phyloP scores from a whole-genome alignment of 345 rosid species.

The Gossypium herbaceum region DNA sequence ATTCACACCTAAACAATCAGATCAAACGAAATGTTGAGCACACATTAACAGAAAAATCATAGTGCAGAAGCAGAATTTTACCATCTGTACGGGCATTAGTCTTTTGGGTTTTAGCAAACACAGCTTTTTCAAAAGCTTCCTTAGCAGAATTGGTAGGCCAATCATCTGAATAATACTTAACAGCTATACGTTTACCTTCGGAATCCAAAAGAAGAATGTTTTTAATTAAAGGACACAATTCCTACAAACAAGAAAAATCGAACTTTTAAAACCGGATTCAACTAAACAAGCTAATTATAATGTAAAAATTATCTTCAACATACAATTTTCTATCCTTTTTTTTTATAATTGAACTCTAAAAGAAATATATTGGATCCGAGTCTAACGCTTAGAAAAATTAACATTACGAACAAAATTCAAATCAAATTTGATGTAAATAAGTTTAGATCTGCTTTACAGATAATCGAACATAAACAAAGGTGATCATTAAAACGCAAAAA shows the following conservation, averaged over 20 bases:
- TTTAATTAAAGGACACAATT: constrained; percentile 54
- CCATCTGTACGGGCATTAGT: constrained; percentile 77
- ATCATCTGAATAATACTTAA: constrained; percentile 65
- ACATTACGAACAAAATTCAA: background rate
- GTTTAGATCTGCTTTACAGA: background rate
- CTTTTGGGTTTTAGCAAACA: constrained; percentile 65
- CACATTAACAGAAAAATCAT: background rate
- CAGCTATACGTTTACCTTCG: constrained; percentile 80
- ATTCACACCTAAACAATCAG: background rate
- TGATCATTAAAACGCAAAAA: constrained; percentile 5
- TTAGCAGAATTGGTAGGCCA: constrained; percentile 76
- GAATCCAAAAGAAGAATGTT: constrained; percentile 80
- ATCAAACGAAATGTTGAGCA: background rate
- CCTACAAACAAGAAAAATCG: constrained; percentile 32
- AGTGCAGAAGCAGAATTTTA: constrained; percentile 17
- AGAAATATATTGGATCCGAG: constrained; percentile 9
- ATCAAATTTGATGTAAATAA: background rate
- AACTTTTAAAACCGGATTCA: background rate
- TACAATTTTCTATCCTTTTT: background rate
- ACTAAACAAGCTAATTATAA: background rate
- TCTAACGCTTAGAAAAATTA: background rate
- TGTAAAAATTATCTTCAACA: background rate
- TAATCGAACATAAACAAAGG: background rate
- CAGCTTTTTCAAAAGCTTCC: constrained; percentile 72
- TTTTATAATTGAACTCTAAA: background rate